phyloP scores from a whole-genome alignment of 73 alveolate genomes.

The Durusdinium trenchii region DNA sequence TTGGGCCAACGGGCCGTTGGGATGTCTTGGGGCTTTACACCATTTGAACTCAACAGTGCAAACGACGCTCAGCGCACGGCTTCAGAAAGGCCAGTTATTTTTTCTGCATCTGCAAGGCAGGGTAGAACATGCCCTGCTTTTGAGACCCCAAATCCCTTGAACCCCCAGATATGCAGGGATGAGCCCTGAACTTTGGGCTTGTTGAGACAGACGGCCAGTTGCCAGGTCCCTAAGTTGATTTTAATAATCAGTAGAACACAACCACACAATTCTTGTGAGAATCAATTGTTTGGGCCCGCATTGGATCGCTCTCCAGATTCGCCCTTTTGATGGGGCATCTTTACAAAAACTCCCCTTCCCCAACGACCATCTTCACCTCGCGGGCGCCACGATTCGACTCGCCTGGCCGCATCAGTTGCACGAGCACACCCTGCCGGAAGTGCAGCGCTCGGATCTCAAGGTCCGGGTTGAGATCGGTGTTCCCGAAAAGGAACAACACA shows the following conservation, averaged over 20 bases:
- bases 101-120: no score
- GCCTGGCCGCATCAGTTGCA: no score
- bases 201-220: neutral
- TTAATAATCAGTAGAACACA: neutral
- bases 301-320: neutral
- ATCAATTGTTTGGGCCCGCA: no score
- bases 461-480: no score
- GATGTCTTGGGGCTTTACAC: slow-evolving; percentile 2
- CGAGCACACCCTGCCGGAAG: slow-evolving; percentile 82
- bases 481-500: no score
- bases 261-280: neutral
- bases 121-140: no score
- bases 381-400: no score
- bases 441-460: slow-evolving; percentile 73
- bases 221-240: neutral
- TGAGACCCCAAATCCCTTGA: no score
- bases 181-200: neutral
- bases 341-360: neutral
- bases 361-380: neutral
- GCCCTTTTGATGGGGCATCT: neutral
- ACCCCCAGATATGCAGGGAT: no score
- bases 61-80: no score
- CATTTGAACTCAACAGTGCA: no score
- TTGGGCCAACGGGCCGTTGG: neutral
- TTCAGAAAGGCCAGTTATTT: no score